These are phyloP conservation scores for Paecilomyces fulvus DNA, from an alignment of 2,329 filamentous ascomycete genomes.

Conservation along the genomic window DNA sequence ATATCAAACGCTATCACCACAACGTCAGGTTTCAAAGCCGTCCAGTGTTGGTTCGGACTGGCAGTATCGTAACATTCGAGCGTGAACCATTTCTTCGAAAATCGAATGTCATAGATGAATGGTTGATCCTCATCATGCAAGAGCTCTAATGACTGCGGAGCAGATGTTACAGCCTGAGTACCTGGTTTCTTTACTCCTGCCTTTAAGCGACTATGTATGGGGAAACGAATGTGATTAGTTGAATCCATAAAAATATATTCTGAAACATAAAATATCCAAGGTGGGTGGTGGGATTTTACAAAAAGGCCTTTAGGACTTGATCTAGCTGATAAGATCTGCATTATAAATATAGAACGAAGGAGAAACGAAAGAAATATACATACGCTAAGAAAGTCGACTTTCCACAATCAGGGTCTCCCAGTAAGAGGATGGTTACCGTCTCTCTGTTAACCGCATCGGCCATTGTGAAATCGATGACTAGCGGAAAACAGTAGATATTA, in stretches of 20 bases:
- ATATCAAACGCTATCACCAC: conserved; percentile 54
- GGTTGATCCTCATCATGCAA: conserved; percentile 51
- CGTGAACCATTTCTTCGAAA: conserved; percentile 48
- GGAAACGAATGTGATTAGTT: not conserved
- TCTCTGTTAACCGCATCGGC: not conserved
- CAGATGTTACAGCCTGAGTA: conserved; percentile 20
- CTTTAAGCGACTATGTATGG: conserved; percentile 10
- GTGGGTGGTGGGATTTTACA: not conserved
- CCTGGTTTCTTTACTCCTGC: conserved; percentile 3
- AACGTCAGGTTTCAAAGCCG: conserved; percentile 45
- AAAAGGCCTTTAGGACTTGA: not conserved
- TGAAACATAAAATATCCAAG: not conserved
- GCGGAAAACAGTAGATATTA: not conserved
- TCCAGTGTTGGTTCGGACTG: conserved; percentile 48
- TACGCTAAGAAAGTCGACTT: conserved; percentile 57
- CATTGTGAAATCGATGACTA: not conserved
- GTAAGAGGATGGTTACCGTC: conserved; percentile 41
- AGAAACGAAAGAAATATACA: conserved; percentile 21
- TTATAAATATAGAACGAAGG: not conserved
- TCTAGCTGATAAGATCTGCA: conserved; percentile 3
- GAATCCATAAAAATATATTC: not conserved
- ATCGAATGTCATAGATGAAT: conserved; percentile 49
- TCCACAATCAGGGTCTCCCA: conserved; percentile 52
- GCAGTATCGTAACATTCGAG: conserved; percentile 51
- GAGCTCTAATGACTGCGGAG: conserved; percentile 29